Evolutionary conservation across 352 stramenopile species (phyloP).

Genomic region (Phytophthora foliorum): DNA sequence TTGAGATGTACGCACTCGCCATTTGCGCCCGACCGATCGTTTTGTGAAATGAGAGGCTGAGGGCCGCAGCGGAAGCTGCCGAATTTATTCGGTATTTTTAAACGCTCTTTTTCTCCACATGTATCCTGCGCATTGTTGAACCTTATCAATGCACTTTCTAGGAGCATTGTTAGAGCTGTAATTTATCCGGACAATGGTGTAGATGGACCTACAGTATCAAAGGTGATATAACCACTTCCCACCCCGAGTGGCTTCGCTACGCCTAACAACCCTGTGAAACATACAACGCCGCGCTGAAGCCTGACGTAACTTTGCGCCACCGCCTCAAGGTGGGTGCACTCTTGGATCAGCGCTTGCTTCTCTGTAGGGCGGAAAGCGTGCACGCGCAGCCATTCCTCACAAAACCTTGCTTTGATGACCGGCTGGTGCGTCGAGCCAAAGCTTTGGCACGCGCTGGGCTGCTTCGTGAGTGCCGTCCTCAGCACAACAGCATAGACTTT

Average conservation of each 20-base stretch:
- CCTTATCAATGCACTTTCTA: no score
- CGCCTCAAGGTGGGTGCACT: conserved; percentile 16
- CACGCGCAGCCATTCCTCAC: neutral
- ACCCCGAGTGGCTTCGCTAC: conserved; percentile 29
- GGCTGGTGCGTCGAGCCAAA: neutral
- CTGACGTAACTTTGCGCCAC: conserved; percentile 18
- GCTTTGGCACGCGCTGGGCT: neutral
- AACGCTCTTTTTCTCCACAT: no score
- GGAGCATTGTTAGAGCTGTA: no score
- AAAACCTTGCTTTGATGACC: neutral
- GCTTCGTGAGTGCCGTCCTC: neutral
- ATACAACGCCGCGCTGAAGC: conserved; percentile 34
- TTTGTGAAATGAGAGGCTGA: no score
- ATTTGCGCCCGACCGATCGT: no score
- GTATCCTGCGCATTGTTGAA: no score
- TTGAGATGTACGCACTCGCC: no score
- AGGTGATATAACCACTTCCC: no score
- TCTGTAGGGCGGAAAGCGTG: conserved; percentile 7
- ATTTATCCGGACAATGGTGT: no score
- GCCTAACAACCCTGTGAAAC: conserved; percentile 35
- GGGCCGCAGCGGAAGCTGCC: no score
- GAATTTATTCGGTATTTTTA: no score
- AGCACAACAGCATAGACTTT: conserved; percentile 4
- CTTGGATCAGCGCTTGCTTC: neutral
- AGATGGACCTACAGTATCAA: no score